Evolutionary conservation across 202 grass and related monocot species (phyloP), one percentile per base, ranked within the genome.

Genomic region (Setaria italica): DNA sequence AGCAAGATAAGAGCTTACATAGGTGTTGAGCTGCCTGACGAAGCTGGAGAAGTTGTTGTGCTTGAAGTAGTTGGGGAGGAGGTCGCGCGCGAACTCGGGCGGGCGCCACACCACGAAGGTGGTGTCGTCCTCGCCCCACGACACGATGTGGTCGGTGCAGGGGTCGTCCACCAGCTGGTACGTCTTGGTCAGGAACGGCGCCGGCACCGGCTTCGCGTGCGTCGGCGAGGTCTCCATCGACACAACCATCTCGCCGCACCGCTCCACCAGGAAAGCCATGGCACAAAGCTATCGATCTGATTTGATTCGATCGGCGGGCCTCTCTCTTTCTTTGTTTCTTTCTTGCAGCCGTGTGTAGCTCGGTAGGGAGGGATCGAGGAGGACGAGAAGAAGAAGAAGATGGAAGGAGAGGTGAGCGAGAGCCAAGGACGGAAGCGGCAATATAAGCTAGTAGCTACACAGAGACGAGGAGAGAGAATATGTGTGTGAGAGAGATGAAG

Each of bases 31-130:
- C 91, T 98, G 95, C 70, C 95, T 70, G 82, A 98, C 91, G 90
- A 98, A 98, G 82, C 95, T 98, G 32, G 95, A 97, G 90, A 97
- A 97, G 88, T 97, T 97, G 84, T 95, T 97, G 90, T 97, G 95
- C 87, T 97, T 98, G 92, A 98, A 98, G 91, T 94, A 98, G 84
- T 90, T 98, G 0, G 95, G 93, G 62, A 98, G 85, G 81, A 98
- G 89, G 75, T 98, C 95, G 48, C 95, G 86, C 33, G 93, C 84
- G 82, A 98, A 95, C 89, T 98, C 95, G 9, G 91, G 91, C 62
- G 95, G 91, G 8, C 91, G 88, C 95, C 95, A 95, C 3, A 98
- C 93, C 29, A 98, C 93, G 89, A 98, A 95, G 83, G 93, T 98
- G 67, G 89, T 72, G 53, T 95, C 91, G 50, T 95, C 87, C 35